A percentile compares a stretch with the other conserved stretches of the same genome.
phyloP scores from a whole-genome alignment of 2,329 filamentous ascomycete species.

The Pseudopyricularia javanii region DNA sequence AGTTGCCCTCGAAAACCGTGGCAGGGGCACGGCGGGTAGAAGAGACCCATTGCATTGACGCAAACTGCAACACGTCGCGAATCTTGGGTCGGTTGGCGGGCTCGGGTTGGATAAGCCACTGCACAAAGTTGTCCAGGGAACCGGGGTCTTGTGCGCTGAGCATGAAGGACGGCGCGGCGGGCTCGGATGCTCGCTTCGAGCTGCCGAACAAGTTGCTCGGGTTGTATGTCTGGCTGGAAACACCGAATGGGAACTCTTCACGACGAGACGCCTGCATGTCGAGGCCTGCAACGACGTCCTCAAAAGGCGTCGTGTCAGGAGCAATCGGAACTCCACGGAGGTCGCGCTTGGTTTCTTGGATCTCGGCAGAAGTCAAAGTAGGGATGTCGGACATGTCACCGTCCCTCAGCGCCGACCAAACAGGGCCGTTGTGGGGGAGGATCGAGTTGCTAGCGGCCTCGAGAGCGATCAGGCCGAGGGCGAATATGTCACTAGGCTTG shows the following conservation, averaged over 20 bases:
- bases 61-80: slow-evolving; percentile 58
- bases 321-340: background rate
- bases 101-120: slow-evolving; percentile 75
- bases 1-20: slow-evolving; percentile 93
- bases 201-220: slow-evolving; percentile 31
- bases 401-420: slow-evolving; percentile 80
- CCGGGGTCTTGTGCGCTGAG: slow-evolving; percentile 56
- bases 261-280: slow-evolving; percentile 3
- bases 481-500: slow-evolving; percentile 87
- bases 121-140: slow-evolving; percentile 73
- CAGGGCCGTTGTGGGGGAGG: slow-evolving; percentile 82
- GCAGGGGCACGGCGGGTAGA: slow-evolving; percentile 70
- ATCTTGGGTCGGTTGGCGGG: slow-evolving; percentile 63
- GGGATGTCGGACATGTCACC: slow-evolving; percentile 85
- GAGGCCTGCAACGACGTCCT: background rate
- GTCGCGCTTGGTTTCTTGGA: background rate
- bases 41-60: slow-evolving; percentile 71
- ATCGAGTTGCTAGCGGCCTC: slow-evolving; percentile 92
- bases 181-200: slow-evolving; percentile 35
- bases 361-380: slow-evolving; percentile 65
- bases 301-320: background rate
- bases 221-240: slow-evolving; percentile 14
- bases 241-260: slow-evolving; percentile 10
- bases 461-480: slow-evolving; percentile 84
- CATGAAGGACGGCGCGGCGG: slow-evolving; percentile 77